These are phyloP conservation scores for Bryum argenteum DNA, from an alignment of 225 moss, liverwort and hornwort species.

Conservation along the genomic window DNA sequence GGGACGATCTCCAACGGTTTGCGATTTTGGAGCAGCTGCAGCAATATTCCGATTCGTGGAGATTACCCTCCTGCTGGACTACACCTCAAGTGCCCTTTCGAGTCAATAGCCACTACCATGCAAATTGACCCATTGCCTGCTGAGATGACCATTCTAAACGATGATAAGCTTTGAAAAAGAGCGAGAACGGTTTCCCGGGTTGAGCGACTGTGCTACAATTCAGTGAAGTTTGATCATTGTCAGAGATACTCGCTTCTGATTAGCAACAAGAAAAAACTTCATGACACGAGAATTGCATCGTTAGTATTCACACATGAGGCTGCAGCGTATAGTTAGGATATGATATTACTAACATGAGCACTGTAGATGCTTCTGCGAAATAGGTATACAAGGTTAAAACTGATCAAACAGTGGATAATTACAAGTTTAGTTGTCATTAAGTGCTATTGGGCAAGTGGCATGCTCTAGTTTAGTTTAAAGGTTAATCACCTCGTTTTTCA, in stretches of 20 bases:
- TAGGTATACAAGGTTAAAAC: no score
- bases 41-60: neutral
- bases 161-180: neutral
- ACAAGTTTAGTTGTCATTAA: no score
- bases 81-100: neutral
- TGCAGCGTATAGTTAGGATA: neutral
- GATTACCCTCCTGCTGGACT: slow-evolving; percentile 1
- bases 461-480: no score
- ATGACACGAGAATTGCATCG: no score
- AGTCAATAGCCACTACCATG: neutral
- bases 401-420: no score
- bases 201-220: neutral
- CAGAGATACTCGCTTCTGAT: neutral
- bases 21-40: neutral
- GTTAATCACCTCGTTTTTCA: no score
- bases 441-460: no score
- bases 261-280: neutral
- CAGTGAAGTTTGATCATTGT: neutral
- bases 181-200: neutral
- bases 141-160: neutral
- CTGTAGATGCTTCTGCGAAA: no score
- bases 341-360: no score
- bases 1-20: slow-evolving; percentile 8
- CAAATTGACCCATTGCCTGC: neutral
- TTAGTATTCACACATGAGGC: neutral